Percentiles rank a stretch among this genome's conserved stretches.
These are phyloP conservation scores for Cytospora piceicola DNA, from an alignment of 2,329 filamentous ascomycete species.

Conservation along the genomic window DNA sequence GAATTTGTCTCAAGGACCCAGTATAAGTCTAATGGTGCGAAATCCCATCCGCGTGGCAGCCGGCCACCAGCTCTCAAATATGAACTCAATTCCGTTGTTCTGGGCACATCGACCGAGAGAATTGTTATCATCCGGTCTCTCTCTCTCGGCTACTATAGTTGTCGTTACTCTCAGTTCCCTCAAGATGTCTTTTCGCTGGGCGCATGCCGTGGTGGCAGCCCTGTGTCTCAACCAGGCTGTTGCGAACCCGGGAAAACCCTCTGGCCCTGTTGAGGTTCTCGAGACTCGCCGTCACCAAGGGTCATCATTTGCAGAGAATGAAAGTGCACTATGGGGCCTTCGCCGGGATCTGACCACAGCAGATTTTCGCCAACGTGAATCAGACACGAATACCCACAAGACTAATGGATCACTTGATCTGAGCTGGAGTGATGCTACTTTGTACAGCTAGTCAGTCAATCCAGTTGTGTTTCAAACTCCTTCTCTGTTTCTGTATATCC, in stretches of 20 bases:
- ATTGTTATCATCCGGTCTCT: not conserved
- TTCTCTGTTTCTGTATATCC: constrained; percentile 5
- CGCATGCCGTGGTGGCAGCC: not conserved
- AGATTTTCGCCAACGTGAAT: constrained; percentile 32
- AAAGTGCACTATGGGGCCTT: constrained; percentile 32
- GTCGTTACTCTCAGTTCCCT: not conserved
- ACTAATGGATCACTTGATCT: constrained; percentile 43
- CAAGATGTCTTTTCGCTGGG: constrained; percentile 5
- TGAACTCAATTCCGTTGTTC: not conserved
- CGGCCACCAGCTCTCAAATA: not conserved
- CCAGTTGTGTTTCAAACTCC: not conserved
- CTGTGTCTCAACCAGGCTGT: not conserved
- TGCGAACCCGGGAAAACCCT: not conserved
- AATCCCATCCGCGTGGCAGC: not conserved
- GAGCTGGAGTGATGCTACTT: constrained; percentile 45
- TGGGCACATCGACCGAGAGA: not conserved
- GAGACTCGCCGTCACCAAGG: constrained; percentile 34
- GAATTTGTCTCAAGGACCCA: not conserved
- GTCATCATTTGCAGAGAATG: constrained; percentile 32
- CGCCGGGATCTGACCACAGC: constrained; percentile 33
- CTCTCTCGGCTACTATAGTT: not conserved
- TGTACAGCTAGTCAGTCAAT: constrained; percentile 41
- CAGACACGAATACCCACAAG: constrained; percentile 30
- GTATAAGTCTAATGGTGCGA: not conserved
- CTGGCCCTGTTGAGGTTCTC: constrained; percentile 27